Evolutionary conservation across 1,284 basidiomycete genomes (phyloP).

Genomic region (Ceratobasidium sp.): DNA sequence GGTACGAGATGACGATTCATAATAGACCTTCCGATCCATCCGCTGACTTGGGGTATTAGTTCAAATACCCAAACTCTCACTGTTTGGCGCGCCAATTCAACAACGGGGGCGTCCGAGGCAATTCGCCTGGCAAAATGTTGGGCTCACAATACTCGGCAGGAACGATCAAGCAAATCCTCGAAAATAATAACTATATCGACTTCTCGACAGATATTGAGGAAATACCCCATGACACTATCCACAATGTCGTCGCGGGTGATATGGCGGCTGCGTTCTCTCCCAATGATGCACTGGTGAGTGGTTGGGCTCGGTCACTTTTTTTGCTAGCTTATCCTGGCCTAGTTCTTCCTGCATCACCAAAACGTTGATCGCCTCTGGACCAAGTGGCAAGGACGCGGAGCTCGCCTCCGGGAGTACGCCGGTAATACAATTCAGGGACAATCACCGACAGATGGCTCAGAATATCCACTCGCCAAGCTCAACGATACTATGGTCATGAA

Average conservation of each 20-base stretch:
- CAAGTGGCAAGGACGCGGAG: conserved; percentile 35
- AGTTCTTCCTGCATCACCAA: conserved; percentile 48
- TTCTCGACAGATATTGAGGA: conserved; percentile 37
- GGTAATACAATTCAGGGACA: conserved; percentile 44
- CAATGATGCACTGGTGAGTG: conserved; percentile 38
- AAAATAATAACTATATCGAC: conserved; percentile 7
- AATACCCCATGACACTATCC: conserved; percentile 30
- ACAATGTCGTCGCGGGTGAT: conserved; percentile 39
- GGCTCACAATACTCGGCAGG: conserved; percentile 33
- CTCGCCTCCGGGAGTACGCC: conserved; percentile 27
- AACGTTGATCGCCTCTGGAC: conserved; percentile 48
- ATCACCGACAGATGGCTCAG: conserved; percentile 16
- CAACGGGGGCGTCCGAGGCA: conserved; percentile 29
- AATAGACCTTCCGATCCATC: background rate
- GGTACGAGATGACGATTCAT: conserved; percentile 2
- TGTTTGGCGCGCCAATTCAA: conserved; percentile 40
- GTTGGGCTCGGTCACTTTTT: background rate
- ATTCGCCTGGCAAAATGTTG: conserved; percentile 20
- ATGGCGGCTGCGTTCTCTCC: conserved; percentile 44
- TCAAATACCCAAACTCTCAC: conserved; percentile 25
- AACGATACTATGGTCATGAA: conserved; percentile 36
- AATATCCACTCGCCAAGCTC: conserved; percentile 34
- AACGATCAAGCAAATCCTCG: conserved; percentile 13
- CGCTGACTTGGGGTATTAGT: background rate
- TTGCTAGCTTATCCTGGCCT: background rate